phyloP scores from a whole-genome alignment of 2,329 filamentous ascomycete species.

The Talaromyces albobiverticillius region DNA sequence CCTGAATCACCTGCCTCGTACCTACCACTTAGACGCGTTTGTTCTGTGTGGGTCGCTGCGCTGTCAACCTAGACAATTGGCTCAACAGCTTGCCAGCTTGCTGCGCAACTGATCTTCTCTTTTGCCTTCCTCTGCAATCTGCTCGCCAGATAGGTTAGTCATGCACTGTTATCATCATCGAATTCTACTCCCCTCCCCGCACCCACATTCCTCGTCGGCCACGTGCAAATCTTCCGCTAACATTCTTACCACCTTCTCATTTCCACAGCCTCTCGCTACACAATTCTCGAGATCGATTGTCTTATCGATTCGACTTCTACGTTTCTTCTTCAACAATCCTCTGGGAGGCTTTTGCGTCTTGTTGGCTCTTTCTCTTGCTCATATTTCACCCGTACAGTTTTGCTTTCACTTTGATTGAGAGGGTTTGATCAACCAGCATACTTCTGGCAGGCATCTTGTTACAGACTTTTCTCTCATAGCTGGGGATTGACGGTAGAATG shows the following conservation, averaged over 20 bases:
- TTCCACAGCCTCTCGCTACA: background rate
- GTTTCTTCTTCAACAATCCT: constrained; percentile 8
- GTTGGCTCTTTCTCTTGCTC: constrained; percentile 1
- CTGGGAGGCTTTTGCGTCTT: constrained; percentile 11
- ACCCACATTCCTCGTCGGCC: constrained; percentile 16
- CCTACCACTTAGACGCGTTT: constrained; percentile 9
- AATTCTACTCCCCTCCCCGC: constrained; percentile 6
- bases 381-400: background rate
- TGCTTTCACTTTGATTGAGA: background rate
- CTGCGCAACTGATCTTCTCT: constrained; percentile 3
- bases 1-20: background rate
- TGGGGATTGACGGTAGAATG: constrained; percentile 47
- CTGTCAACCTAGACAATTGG: constrained; percentile 8
- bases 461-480: constrained; percentile 13
- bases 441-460: background rate
- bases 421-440: background rate
- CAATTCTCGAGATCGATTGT: constrained; percentile 1
- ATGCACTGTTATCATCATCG: constrained; percentile 5
- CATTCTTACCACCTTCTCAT: constrained; percentile 12
- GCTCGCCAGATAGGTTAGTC: constrained; percentile 4
- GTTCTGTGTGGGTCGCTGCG: constrained; percentile 13
- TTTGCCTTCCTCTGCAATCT: background rate
- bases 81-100: constrained; percentile 12
- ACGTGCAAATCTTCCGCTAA: constrained; percentile 14
- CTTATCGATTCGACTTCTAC: background rate